Percentiles rank a stretch among this genome's conserved stretches.
These are phyloP conservation scores for Quercus gilva DNA, from an alignment of 306 rosid species.

Conservation along the genomic window DNA sequence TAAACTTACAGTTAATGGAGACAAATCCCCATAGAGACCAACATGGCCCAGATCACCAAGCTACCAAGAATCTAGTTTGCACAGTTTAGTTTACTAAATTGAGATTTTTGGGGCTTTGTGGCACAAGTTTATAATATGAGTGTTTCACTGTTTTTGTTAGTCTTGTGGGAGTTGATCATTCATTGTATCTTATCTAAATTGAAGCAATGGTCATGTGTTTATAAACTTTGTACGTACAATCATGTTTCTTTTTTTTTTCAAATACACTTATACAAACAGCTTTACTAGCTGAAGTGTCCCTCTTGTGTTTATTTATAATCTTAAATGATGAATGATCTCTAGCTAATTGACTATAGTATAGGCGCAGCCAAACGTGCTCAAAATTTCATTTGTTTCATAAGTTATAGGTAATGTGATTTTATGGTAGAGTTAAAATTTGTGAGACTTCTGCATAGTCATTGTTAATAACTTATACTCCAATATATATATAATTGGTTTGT, in stretches of 20 bases:
- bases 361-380: conserved; percentile 19
- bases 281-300: no score
- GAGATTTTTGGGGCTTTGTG: conserved; percentile 30
- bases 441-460: no score
- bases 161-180: conserved; percentile 17
- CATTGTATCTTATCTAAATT: conserved; percentile 35
- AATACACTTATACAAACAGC: not conserved
- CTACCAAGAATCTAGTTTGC: conserved; percentile 26
- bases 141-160: not conserved
- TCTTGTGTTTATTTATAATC: no score
- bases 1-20: conserved; percentile 23
- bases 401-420: not conserved
- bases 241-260: not conserved
- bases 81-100: conserved; percentile 22
- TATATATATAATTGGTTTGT: no score
- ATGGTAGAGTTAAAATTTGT: not conserved
- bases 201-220: not conserved
- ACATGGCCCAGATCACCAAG: conserved; percentile 18
- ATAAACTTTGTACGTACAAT: no score
- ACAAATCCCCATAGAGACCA: conserved; percentile 19
- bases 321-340: no score
- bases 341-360: not conserved
- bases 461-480: no score
- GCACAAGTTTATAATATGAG: not conserved
- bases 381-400: not conserved